Conservation (phyloP, 2,329 filamentous ascomycete species). For the Neonectria sp. region DNA sequence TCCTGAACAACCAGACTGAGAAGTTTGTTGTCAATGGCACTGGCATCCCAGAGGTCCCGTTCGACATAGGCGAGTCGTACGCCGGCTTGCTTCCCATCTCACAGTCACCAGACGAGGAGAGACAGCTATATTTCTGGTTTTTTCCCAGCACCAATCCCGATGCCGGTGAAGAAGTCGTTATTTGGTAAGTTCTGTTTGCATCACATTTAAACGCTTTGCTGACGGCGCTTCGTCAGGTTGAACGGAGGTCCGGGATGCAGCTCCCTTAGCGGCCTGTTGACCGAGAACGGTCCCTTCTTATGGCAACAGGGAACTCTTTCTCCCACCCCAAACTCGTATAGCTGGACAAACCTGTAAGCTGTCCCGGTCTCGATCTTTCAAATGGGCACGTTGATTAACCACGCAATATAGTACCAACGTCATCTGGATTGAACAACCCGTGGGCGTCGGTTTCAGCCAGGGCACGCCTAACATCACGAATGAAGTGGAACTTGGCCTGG, state of each 20-base stretch:
- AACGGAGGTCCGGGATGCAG: conserved; percentile 47
- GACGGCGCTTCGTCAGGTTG: conserved; percentile 72
- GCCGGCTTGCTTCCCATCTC: conserved; percentile 74
- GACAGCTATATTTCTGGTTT: conserved; percentile 77
- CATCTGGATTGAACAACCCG: conserved; percentile 81
- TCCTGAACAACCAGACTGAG: conserved; percentile 40
- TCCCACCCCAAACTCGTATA: conserved; percentile 77
- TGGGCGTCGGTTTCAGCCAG: conserved; percentile 78
- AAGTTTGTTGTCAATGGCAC: conserved; percentile 75
- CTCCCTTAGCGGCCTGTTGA: conserved; percentile 64
- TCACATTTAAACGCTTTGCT: conserved; percentile 8
- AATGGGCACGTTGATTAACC: accelerated
- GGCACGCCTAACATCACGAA: conserved; percentile 75
- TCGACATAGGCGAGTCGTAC: conserved; percentile 78
- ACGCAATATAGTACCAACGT: conserved; percentile 71
- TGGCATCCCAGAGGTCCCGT: conserved; percentile 77
- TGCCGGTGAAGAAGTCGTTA: conserved; percentile 71
- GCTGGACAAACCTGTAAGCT: conserved; percentile 76
- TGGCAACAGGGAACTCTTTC: conserved; percentile 80
- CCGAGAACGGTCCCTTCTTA: conserved; percentile 82
- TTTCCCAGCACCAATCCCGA: conserved; percentile 69
- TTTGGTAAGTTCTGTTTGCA: conserved; percentile 60
- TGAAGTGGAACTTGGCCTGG: conserved; percentile 77
- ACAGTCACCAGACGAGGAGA: conserved; percentile 61
- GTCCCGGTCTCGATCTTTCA: accelerated